Percentiles rank a stretch among this genome's conserved stretches.
Conservation (phyloP, 306 rosid genomes). For the Alnus glutinosa region DNA sequence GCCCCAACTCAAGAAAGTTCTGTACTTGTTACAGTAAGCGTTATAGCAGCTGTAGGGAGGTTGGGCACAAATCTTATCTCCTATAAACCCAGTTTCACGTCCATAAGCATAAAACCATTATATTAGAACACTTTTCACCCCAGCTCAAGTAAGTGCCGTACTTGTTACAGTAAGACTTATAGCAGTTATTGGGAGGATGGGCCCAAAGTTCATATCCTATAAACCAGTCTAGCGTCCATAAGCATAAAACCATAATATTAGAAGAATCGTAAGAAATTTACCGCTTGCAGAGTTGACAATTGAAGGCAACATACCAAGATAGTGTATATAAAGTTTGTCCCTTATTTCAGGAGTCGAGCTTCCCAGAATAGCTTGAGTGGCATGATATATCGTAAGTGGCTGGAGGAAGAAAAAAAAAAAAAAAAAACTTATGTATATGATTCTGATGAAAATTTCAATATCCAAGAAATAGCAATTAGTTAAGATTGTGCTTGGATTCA, state of each 20-base stretch:
- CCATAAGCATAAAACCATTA: slow-evolving; percentile 5
- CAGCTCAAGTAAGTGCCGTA: neutral
- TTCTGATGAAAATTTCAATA: neutral
- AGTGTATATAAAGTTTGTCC: slow-evolving; percentile 65
- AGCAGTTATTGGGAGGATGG: neutral
- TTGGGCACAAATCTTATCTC: too few species aligned
- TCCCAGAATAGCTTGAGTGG: slow-evolving; percentile 50
- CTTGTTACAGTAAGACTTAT: neutral
- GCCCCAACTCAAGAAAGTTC: neutral
- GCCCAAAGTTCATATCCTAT: neutral
- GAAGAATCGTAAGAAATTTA: slow-evolving; percentile 14
- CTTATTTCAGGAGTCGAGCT: slow-evolving; percentile 43
- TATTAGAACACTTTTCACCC: neutral
- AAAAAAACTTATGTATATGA: neutral
- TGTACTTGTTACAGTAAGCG: neutral
- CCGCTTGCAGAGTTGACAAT: slow-evolving; percentile 17
- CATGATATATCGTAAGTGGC: slow-evolving; percentile 81
- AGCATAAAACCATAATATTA: slow-evolving; percentile 1
- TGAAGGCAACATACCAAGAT: slow-evolving; percentile 64
- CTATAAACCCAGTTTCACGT: too few species aligned
- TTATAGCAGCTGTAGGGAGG: neutral
- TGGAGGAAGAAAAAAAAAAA: slow-evolving; percentile 46
- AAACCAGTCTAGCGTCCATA: slow-evolving; percentile 1
- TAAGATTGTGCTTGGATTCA: neutral
- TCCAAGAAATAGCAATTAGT: neutral